Conservation (phyloP, 2,329 filamentous ascomycete species). For the Neonectria ditissima region DNA sequence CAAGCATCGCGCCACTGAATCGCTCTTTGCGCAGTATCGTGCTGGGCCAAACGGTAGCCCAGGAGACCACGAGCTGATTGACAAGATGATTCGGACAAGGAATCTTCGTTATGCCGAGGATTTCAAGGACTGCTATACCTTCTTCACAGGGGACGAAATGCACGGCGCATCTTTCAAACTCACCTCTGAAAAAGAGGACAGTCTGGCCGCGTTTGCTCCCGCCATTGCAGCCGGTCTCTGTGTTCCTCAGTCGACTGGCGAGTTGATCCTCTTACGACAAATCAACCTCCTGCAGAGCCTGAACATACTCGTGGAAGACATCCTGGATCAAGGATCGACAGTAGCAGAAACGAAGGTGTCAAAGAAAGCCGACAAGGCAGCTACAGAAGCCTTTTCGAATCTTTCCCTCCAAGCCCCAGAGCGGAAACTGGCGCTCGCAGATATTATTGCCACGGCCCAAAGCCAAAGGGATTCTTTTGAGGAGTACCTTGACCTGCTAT, state of each 20-base stretch:
- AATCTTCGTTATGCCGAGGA: conserved; percentile 47
- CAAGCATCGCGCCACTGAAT: conserved; percentile 51
- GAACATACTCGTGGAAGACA: conserved; percentile 56
- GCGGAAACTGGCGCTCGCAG: conserved; percentile 47
- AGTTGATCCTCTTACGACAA: conserved; percentile 57
- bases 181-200: neutral
- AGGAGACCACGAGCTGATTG: conserved; percentile 53
- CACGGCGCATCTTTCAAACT: conserved; percentile 55
- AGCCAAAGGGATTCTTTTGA: conserved; percentile 51
- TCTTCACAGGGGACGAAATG: conserved; percentile 48
- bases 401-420: conserved; percentile 45
- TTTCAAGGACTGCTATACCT: conserved; percentile 49
- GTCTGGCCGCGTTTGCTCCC: conserved; percentile 27
- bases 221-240: conserved; percentile 40
- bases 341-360: conserved; percentile 33
- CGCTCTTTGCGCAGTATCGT: conserved; percentile 51
- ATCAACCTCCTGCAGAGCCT: conserved; percentile 51
- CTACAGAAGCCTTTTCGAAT: conserved; percentile 47
- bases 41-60: conserved; percentile 44
- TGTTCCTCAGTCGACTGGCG: conserved; percentile 46
- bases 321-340: conserved; percentile 54
- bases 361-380: conserved; percentile 48
- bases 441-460: conserved; percentile 45
- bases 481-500: conserved; percentile 51
- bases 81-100: conserved; percentile 48